phyloP scores from a whole-genome alignment of 306 rosid species.

The Mimosa bimucronata region DNA sequence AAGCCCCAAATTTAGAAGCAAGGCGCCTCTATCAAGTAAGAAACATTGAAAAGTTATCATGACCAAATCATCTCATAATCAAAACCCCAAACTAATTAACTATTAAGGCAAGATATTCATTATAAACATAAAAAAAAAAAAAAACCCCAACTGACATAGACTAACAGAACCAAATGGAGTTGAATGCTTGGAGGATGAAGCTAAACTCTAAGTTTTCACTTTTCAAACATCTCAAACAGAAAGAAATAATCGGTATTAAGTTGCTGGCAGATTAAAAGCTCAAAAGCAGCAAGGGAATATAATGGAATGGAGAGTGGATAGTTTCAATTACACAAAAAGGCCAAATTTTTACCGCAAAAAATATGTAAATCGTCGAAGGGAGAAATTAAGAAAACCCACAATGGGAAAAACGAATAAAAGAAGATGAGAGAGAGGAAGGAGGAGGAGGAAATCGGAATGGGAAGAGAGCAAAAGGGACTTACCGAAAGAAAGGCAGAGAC shows the following conservation, averaged over 20 bases:
- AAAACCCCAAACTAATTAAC: not conserved
- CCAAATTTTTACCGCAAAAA: constrained; percentile 36
- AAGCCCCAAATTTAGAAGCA: not conserved
- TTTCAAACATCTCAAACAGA: constrained; percentile 74
- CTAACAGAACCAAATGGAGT: constrained; percentile 72
- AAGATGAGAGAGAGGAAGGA: not conserved
- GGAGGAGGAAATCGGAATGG: not conserved
- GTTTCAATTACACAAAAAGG: constrained; percentile 39
- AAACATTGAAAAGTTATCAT: not conserved
- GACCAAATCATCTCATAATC: not conserved
- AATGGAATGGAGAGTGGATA: constrained; percentile 45
- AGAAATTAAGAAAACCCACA: no score
- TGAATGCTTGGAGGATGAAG: constrained; percentile 49
- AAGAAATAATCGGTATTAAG: constrained; percentile 85
- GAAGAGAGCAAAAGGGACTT: not conserved
- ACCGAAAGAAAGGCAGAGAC: not conserved
- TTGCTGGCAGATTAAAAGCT: constrained; percentile 69
- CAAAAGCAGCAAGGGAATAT: constrained; percentile 43
- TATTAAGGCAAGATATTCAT: constrained; percentile 52
- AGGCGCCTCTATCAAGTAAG: not conserved
- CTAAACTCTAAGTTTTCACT: constrained; percentile 50
- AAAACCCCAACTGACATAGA: constrained; percentile 75
- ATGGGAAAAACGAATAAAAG: no score
- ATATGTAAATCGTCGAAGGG: no score
- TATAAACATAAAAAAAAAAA: constrained; percentile 60